Evolutionary conservation across 2,329 filamentous ascomycete species (phyloP).

Genomic region (Cadophora gregata): DNA sequence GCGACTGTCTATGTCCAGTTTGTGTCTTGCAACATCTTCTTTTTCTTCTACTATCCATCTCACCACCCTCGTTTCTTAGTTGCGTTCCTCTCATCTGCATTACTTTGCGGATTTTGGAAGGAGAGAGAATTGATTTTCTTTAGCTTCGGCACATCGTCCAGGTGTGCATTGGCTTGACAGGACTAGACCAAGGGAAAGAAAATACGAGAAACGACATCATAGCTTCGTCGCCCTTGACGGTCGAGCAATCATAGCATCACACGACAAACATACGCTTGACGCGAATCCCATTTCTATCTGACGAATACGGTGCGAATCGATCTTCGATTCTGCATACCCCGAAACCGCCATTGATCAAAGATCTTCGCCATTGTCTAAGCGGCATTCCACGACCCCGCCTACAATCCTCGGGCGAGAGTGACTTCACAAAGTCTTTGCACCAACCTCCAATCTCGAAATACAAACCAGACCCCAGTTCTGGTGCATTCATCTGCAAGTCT

Average conservation of each 20-base stretch:
- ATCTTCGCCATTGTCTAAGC: not conserved
- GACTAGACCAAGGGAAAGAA: not conserved
- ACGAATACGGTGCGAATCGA: slow-evolving; percentile 15
- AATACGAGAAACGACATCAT: slow-evolving; percentile 18
- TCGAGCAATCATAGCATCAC: not conserved
- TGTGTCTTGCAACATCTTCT: not conserved
- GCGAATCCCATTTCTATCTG: not conserved
- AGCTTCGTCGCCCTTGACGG: not conserved
- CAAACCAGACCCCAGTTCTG: not conserved
- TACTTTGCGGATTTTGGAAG: not conserved
- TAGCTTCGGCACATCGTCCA: not conserved
- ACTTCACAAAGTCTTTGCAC: not conserved
- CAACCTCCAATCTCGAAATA: not conserved
- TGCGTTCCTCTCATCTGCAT: not conserved
- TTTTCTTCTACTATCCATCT: not conserved
- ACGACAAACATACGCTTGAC: slow-evolving; percentile 8
- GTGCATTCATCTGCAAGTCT: slow-evolving; percentile 8
- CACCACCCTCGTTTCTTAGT: not conserved
- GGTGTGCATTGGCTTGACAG: slow-evolving; percentile 4
- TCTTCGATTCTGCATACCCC: not conserved
- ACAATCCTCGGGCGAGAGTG: not conserved
- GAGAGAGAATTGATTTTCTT: not conserved
- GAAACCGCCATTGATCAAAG: not conserved
- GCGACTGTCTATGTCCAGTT: not conserved
- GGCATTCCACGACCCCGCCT: slow-evolving; percentile 9